phyloP scores from a whole-genome alignment of 345 rosid species.

The Eucalyptus decipiens region DNA sequence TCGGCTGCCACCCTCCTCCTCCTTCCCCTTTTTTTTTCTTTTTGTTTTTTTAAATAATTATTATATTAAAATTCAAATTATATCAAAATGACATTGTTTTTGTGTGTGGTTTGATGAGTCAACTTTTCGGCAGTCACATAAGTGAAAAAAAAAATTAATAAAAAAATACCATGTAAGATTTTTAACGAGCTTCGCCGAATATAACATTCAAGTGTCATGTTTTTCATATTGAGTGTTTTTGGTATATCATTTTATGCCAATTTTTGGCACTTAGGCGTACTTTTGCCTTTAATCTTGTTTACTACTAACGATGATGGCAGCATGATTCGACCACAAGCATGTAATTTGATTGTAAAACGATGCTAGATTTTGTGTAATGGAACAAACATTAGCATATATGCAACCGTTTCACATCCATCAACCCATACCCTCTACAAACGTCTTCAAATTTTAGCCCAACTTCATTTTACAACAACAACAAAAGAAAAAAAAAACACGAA shows the following conservation, averaged over 20 bases:
- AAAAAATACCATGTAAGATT: rapidly evolving
- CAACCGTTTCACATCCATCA: not conserved
- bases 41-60: too few relatives aligned
- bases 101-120: rapidly evolving
- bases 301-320: not conserved
- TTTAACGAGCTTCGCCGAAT: rapidly evolving
- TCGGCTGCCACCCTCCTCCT: too few relatives aligned
- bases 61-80: too few relatives aligned
- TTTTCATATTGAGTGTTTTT: too few relatives aligned
- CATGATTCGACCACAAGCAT: not conserved
- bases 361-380: not conserved
- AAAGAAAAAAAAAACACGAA: not conserved
- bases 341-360: not conserved
- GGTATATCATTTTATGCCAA: too few relatives aligned
- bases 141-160: too few relatives aligned
- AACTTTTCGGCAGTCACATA: rapidly evolving
- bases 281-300: too few relatives aligned
- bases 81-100: too few relatives aligned
- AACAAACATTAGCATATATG: not conserved
- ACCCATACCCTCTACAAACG: not conserved
- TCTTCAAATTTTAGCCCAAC: not conserved
- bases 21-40: rapidly evolving
- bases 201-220: rapidly evolving
- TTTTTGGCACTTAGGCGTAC: too few relatives aligned
- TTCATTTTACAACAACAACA: not conserved